Percentiles rank a stretch among this genome's conserved stretches.
phyloP scores from a whole-genome alignment of 2,329 filamentous ascomycete species.

The Colletotrichum shisoi region DNA sequence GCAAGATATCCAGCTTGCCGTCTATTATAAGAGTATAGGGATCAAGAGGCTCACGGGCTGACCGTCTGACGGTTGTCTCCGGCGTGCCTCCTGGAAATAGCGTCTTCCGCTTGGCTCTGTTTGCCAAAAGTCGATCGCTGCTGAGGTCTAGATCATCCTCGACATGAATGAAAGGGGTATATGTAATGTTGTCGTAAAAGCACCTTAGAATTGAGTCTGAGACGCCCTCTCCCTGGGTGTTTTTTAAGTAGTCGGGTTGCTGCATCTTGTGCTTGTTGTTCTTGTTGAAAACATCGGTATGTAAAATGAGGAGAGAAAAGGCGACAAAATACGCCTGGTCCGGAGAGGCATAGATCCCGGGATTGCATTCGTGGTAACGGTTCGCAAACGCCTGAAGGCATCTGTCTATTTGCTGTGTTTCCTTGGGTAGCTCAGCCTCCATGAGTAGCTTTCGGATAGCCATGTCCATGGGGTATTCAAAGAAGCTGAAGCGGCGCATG shows the following conservation, averaged over 20 bases:
- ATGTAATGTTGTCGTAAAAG: constrained; percentile 98
- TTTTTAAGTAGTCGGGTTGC: constrained; percentile 92
- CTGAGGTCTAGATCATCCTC: constrained; percentile 88
- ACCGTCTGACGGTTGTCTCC: constrained; percentile 67
- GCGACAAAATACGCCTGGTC: constrained; percentile 99
- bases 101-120: constrained; percentile 75
- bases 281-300: constrained; percentile 99
- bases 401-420: constrained; percentile 97
- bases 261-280: constrained; percentile 99
- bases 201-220: constrained; percentile 92
- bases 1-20: constrained; percentile 79
- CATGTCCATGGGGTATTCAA: constrained; percentile 98
- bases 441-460: constrained; percentile 93
- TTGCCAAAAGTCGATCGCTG: constrained; percentile 73
- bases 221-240: constrained; percentile 90
- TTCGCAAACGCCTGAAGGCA: constrained; percentile 95
- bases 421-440: constrained; percentile 94
- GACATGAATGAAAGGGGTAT: constrained; percentile 97
- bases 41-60: constrained; percentile 85
- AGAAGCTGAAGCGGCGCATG: constrained; percentile 94
- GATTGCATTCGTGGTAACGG: constrained; percentile 97
- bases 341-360: constrained; percentile 87
- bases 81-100: constrained; percentile 71
- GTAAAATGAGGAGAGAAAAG: constrained; percentile 93
- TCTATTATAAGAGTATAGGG: constrained; percentile 95